These are phyloP conservation scores for Diversispora eburnea DNA, from an alignment of 192 early-diverging fungal species.

Conservation along the genomic window DNA sequence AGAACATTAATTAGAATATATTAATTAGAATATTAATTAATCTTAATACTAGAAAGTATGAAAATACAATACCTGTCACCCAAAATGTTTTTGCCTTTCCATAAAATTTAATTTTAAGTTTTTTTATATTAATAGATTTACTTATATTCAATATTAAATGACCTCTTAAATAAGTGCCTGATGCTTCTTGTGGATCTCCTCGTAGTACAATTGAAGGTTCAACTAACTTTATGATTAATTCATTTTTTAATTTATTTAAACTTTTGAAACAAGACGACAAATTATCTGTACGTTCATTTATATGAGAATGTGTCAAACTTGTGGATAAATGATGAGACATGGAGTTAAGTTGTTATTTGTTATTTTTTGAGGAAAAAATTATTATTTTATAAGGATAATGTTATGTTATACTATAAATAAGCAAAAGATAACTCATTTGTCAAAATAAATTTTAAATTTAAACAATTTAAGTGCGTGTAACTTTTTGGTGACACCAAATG, in stretches of 20 bases:
- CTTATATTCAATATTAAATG: slow-evolving; percentile 44
- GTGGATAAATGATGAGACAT: too few relatives aligned
- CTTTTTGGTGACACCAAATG: too few relatives aligned
- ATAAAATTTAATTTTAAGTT: slow-evolving; percentile 44
- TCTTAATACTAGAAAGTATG: slow-evolving; percentile 34
- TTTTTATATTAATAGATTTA: slow-evolving; percentile 50
- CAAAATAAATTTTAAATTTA: too few relatives aligned
- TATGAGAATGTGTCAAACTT: too few relatives aligned
- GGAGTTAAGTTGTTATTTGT: too few relatives aligned
- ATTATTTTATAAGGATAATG: too few relatives aligned
- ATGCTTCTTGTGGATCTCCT: slow-evolving; percentile 39
- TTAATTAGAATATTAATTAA: slow-evolving; percentile 27
- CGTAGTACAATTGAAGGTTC: slow-evolving; percentile 24
- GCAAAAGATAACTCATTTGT: too few relatives aligned
- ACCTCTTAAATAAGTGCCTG: slow-evolving; percentile 50
- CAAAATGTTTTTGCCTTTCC: slow-evolving; percentile 50
- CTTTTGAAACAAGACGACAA: too few relatives aligned
- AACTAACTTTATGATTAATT: neutral
- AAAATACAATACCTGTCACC: slow-evolving; percentile 43
- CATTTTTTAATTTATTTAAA: neutral
- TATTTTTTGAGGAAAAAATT: too few relatives aligned
- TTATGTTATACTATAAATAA: too few relatives aligned
- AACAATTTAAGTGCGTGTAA: too few relatives aligned
- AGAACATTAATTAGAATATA: neutral
- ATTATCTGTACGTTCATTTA: too few relatives aligned